These are phyloP conservation scores for Penicillium roqueforti DNA, from an alignment of 495 filamentous ascomycete genomes.

Conservation along the genomic window DNA sequence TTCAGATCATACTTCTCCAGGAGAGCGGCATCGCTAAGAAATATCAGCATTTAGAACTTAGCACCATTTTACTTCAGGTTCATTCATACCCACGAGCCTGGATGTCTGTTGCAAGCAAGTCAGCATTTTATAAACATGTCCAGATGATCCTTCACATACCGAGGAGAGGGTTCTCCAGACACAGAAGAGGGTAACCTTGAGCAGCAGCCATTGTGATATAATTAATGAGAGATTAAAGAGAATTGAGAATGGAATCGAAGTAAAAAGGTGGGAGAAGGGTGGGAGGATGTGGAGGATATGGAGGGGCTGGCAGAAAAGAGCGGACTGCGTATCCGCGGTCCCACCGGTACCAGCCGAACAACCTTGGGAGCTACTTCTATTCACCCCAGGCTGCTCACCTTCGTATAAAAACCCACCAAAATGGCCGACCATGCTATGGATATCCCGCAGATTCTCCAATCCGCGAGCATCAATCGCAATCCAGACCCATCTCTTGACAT, in stretches of 20 bases:
- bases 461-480: constrained; percentile 64
- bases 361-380: not conserved
- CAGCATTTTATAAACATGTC: constrained; percentile 15
- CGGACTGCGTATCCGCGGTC: constrained; percentile 15
- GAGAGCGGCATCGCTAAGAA: constrained; percentile 57
- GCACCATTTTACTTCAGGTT: constrained; percentile 1
- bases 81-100: constrained; percentile 69
- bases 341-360: constrained; percentile 3
- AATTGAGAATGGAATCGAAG: constrained; percentile 10
- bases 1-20: constrained; percentile 91
- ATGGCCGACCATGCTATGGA: constrained; percentile 51
- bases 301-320: constrained; percentile 28
- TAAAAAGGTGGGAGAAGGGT: constrained; percentile 18
- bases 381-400: not conserved
- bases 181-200: constrained; percentile 78
- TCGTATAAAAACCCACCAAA: constrained; percentile 1
- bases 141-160: constrained; percentile 51
- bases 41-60: constrained; percentile 4
- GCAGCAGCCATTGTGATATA: constrained; percentile 58
- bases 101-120: constrained; percentile 60
- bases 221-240: not conserved
- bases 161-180: constrained; percentile 94
- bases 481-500: constrained; percentile 71
- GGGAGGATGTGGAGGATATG: constrained; percentile 14
- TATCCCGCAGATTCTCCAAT: constrained; percentile 72